Base-by-base conservation (phyloP, 441 rosid genomes). In the Brassica hybrid region DNA sequence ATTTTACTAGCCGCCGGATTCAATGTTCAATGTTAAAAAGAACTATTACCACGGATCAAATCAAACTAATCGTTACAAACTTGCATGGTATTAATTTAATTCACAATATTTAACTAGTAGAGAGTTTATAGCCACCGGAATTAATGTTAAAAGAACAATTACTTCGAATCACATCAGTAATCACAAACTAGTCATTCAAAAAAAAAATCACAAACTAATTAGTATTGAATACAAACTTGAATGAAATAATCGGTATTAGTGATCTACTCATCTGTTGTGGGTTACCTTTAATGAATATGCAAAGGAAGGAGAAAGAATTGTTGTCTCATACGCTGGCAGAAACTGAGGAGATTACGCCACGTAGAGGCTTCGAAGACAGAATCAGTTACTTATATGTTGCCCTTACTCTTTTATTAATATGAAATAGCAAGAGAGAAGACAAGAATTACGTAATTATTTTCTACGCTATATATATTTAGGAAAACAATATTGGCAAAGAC, bases 291-390 rank as follows among this genome's bases (percentile, higher is more conserved):
- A 65, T 45, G 79, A 69, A 74, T 30, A 66, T 65, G 71, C 14
- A 21, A 21, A 23, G 52, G 69, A 8, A 57, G 61, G 27, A 57
- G 16, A 17, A 21, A 75, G 79, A 70, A 79, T 45, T 65, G 60
- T 79, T 74, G 82, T 70, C 79, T 65, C 60, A 71, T 8, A 32
- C 64, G 82, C 79, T 70, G 82, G 57, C 76, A 74, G 59, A 45
- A 74, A 58, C 72, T 58, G 64, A 73, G 73, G 59, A 75, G 68
- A 48, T 48, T 48, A 11, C 19, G 79, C 82, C 79, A 75, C 69
- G 76, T 79, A 30, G 59, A 58, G 16, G 16, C 56, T 70, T 14
- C 45, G 27, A 74, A 9, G 69, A 78, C 62, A 78, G 25, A 18
- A 57, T 57, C 61, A 57, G 27, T 57, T 57, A 57, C 67, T 54